phyloP scores from a whole-genome alignment of 2,329 filamentous ascomycete genomes.

The Juglanconis sp. region DNA sequence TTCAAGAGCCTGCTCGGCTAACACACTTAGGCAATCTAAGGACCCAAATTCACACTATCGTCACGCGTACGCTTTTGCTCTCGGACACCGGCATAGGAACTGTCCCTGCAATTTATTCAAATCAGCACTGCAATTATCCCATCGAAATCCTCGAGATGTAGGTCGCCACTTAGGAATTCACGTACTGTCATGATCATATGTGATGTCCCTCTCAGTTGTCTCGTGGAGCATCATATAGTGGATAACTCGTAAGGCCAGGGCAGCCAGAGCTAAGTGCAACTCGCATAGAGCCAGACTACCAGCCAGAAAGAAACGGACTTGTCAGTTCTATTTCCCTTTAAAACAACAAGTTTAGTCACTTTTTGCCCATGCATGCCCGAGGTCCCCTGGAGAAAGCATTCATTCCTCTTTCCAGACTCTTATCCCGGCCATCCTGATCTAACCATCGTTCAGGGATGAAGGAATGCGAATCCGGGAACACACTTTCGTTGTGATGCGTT shows the following conservation, averaged over 20 bases:
- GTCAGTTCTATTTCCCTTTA: too few relatives aligned
- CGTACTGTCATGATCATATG: neutral
- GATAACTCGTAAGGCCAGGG: conserved; percentile 18
- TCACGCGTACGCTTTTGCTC: neutral
- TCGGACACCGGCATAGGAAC: neutral
- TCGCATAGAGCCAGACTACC: conserved; percentile 19
- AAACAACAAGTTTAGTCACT: conserved; percentile 21
- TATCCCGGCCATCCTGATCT: conserved; percentile 11
- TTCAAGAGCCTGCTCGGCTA: too few relatives aligned
- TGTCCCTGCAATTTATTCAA: neutral
- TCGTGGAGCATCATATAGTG: conserved; percentile 18
- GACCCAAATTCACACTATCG: neutral
- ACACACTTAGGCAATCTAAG: neutral
- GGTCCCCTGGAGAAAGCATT: conserved; percentile 20
- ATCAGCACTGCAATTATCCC: neutral
- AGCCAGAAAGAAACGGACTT: too few relatives aligned
- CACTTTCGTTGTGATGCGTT: conserved; percentile 3
- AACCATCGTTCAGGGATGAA: conserved; percentile 23
- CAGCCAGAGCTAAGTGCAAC: conserved; percentile 18
- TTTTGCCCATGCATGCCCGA: conserved; percentile 24
- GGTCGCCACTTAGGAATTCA: neutral
- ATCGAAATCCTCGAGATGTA: too few relatives aligned
- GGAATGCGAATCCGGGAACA: neutral
- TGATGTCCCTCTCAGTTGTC: conserved; percentile 16
- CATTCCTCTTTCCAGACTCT: neutral